A percentile compares a stretch with the other conserved stretches of the same genome.
Evolutionary conservation across 2,329 filamentous ascomycete genomes (phyloP).

Genomic region (Escovopsis sp.): DNA sequence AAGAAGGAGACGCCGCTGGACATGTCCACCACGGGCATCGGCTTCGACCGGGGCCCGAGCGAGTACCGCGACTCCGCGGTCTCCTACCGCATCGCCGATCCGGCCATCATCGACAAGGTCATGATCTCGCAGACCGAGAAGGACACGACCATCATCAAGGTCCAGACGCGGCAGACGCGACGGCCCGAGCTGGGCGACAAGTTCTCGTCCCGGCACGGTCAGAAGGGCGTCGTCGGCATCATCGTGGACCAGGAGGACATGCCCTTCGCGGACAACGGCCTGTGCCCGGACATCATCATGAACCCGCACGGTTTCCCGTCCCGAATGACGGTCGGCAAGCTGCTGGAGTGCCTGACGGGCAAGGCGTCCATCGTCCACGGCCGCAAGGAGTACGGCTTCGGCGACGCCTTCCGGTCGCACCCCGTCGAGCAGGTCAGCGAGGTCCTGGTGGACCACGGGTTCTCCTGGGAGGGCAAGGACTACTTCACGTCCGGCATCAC

Average conservation of each 20-base stretch:
- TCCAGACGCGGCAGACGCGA: conserved; percentile 90
- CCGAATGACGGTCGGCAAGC: conserved; percentile 97
- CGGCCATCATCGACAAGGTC: conserved; percentile 88
- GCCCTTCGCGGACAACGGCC: conserved; percentile 82
- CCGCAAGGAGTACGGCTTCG: conserved; percentile 70
- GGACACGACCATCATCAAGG: conserved; percentile 77
- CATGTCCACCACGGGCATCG: conserved; percentile 56
- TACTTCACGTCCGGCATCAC: conserved; percentile 93
- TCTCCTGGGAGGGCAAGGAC: conserved; percentile 94
- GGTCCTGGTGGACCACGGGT: conserved; percentile 73
- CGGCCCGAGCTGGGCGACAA: conserved; percentile 94
- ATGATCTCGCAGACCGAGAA: conserved; percentile 83
- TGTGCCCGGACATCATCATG: conserved; percentile 99
- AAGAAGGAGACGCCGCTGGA: conserved; percentile 81
- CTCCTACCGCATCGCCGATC: conserved; percentile 72
- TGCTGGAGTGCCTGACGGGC: conserved; percentile 86
- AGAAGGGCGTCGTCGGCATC: conserved; percentile 94
- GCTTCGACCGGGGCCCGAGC: conserved; percentile 47
- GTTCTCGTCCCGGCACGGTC: conserved; percentile 94
- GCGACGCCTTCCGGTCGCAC: conserved; percentile 68
- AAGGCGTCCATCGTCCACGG: conserved; percentile 85
- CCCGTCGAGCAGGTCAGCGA: conserved; percentile 80
- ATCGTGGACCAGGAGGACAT: conserved; percentile 95
- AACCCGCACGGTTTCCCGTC: conserved; percentile 99
- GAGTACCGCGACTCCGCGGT: conserved; percentile 54